A percentile compares a stretch with the other conserved stretches of the same genome.
Evolutionary conservation across 2,329 filamentous ascomycete species (phyloP).

Genomic region (Tolypocladium tundrense): DNA sequence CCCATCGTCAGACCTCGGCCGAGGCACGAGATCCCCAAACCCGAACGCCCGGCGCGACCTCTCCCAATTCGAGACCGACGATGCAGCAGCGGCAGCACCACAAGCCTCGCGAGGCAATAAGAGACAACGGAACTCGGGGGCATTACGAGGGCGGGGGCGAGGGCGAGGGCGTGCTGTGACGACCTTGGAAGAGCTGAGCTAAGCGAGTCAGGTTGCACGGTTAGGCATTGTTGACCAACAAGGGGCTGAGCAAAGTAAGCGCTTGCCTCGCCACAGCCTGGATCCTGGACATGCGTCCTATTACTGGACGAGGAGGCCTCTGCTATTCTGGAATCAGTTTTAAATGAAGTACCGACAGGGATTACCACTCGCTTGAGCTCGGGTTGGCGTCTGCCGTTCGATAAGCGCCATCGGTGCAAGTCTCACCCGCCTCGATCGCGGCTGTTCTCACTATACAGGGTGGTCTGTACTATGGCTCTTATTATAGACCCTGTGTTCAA

Average conservation of each 20-base stretch:
- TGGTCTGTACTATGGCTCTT: neutral
- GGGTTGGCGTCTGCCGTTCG: neutral
- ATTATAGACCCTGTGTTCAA: neutral
- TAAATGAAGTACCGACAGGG: neutral
- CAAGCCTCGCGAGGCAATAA: too few species aligned
- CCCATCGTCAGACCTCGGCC: too few species aligned
- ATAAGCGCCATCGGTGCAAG: neutral
- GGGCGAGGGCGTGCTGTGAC: too few species aligned
- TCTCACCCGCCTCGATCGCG: neutral
- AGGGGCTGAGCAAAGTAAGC: neutral
- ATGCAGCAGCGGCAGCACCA: too few species aligned
- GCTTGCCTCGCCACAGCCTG: neutral
- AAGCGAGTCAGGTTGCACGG: neutral
- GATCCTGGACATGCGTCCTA: too few species aligned
- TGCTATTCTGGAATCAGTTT: neutral
- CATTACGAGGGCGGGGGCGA: too few species aligned
- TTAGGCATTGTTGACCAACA: neutral
- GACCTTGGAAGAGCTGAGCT: neutral
- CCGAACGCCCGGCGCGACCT: too few species aligned
- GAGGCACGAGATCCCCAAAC: too few species aligned
- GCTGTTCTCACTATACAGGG: neutral
- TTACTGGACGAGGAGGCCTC: neutral
- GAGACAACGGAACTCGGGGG: too few species aligned
- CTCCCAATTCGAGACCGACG: too few species aligned
- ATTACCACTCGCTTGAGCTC: neutral